A percentile compares a stretch with the other conserved stretches of the same genome.
Evolutionary conservation across 2,329 filamentous ascomycete genomes (phyloP).

Genomic region (Aspergillus caelatus): DNA sequence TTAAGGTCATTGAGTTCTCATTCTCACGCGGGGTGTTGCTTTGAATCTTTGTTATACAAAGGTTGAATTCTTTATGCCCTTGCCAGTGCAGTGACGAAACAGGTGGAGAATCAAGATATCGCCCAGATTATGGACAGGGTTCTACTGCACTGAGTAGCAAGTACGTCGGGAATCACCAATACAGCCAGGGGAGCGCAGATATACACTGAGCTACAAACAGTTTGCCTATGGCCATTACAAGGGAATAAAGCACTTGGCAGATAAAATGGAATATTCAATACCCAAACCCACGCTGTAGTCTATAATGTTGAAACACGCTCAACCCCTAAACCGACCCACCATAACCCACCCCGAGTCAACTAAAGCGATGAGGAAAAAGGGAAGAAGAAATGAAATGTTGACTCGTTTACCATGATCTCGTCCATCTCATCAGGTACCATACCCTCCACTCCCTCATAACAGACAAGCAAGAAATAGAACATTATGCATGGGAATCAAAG

Average conservation of each 20-base stretch:
- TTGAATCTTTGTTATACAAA: neutral
- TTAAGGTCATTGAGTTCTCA: neutral
- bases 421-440: conserved; percentile 21
- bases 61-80: neutral
- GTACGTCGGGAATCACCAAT: neutral
- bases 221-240: neutral
- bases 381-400: conserved; percentile 11
- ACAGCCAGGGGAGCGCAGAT: neutral
- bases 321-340: conserved; percentile 12
- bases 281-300: conserved; percentile 27
- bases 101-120: neutral
- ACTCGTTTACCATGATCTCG: conserved; percentile 17
- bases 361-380: conserved; percentile 8
- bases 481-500: conserved; percentile 26
- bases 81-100: neutral
- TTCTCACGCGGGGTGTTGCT: neutral
- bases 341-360: conserved; percentile 16
- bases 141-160: neutral
- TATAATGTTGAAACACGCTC: conserved; percentile 24
- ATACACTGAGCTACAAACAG: neutral
- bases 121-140: neutral
- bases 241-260: neutral
- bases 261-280: conserved; percentile 12
- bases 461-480: conserved; percentile 21
- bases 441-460: conserved; percentile 16